Evolutionary conservation across 345 rosid species (phyloP).

Genomic region (Limnanthes douglasii): DNA sequence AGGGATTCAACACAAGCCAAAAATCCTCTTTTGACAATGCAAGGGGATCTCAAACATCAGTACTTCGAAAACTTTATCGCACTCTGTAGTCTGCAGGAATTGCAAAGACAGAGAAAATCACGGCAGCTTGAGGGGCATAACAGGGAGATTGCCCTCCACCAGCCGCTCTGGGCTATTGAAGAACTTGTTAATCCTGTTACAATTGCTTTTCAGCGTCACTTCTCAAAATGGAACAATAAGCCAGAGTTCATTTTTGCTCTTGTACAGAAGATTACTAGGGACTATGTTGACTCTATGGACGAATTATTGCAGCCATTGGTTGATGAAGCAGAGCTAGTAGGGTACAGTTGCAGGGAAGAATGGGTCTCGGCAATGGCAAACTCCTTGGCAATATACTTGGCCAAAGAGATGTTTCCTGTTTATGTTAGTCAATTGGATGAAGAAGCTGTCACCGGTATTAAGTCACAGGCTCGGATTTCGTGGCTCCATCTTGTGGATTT

Average conservation of each 20-base stretch:
- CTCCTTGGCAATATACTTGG: constrained; percentile 54
- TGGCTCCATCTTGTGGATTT: constrained; percentile 88
- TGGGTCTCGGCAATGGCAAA: constrained; percentile 95
- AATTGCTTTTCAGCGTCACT: constrained; percentile 58
- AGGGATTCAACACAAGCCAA: constrained; percentile 26
- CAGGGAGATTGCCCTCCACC: constrained; percentile 45
- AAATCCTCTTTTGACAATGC: constrained; percentile 76
- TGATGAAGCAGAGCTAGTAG: constrained; percentile 73
- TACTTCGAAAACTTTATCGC: constrained; percentile 77
- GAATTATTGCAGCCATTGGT: constrained; percentile 89
- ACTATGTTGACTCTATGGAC: constrained; percentile 82
- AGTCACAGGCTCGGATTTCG: constrained; percentile 44
- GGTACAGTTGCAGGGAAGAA: constrained; percentile 94
- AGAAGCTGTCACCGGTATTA: constrained; percentile 20
- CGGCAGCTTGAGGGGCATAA: constrained; percentile 68
- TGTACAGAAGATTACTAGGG: constrained; percentile 68
- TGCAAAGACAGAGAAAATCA: constrained; percentile 72
- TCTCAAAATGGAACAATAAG: constrained; percentile 65
- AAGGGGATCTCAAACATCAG: constrained; percentile 48
- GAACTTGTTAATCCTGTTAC: constrained; percentile 86
- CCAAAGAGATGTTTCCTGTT: constrained; percentile 56
- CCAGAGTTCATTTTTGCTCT: constrained; percentile 86
- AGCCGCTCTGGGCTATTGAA: constrained; percentile 96
- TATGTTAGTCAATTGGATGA: constrained; percentile 49
- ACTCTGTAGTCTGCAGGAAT: constrained; percentile 60